Percentiles rank a stretch among this genome's conserved stretches.
Evolutionary conservation across 2,329 filamentous ascomycete species (phyloP).

Genomic region (Chaetomium sp.): DNA sequence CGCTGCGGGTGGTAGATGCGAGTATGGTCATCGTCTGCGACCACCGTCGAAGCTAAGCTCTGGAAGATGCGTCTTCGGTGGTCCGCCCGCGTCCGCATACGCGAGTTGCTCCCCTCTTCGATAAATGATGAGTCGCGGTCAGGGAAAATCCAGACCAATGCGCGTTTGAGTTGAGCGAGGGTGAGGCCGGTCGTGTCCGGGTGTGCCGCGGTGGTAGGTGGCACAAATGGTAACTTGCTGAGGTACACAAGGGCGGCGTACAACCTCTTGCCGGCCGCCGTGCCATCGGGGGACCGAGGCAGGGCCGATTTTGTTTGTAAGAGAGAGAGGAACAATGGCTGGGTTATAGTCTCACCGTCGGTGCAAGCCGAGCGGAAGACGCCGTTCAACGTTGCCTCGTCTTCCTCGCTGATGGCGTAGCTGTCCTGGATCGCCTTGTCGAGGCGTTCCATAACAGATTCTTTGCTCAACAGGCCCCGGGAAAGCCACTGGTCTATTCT

Average conservation of each 20-base stretch:
- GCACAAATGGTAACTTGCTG: background rate
- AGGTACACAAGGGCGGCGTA: background rate
- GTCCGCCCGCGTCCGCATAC: background rate
- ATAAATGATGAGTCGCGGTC: background rate
- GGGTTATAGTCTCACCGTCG: background rate
- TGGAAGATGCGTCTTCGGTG: background rate
- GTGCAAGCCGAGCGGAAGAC: background rate
- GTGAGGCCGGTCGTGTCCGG: background rate
- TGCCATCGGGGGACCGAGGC: background rate
- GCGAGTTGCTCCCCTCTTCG: background rate
- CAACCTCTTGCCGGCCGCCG: background rate
- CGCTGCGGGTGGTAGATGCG: background rate
- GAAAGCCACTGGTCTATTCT: background rate
- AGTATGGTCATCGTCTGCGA: background rate
- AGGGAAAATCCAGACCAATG: background rate
- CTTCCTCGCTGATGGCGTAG: background rate
- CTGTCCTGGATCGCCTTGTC: background rate
- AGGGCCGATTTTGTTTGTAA: background rate
- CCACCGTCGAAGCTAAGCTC: background rate
- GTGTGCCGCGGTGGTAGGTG: background rate
- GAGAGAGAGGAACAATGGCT: background rate
- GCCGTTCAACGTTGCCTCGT: background rate
- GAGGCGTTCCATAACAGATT: background rate
- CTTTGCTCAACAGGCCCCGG: background rate
- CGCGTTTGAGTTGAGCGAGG: background rate